Evolutionary conservation across 2,329 filamentous ascomycete genomes (phyloP), one percentile per base, ranked within the genome.

Genomic region (Fusarium vanettenii): DNA sequence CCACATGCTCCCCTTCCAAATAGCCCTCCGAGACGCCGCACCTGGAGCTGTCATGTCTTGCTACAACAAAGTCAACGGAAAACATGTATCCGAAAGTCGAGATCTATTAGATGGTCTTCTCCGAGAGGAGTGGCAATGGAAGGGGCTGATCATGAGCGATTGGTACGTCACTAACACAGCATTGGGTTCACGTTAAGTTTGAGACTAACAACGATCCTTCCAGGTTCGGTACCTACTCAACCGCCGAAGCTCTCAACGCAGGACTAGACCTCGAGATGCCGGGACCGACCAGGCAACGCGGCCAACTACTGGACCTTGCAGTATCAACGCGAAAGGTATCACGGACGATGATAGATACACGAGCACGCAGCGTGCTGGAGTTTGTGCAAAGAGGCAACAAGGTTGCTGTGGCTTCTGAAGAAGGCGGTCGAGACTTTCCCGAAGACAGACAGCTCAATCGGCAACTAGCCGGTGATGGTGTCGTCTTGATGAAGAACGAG

Each of bases 401-500:
- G 14, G 52, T 37, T 1, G n/a, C 11, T 0, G 66, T 65, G 1
- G 29, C 60, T 16, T 10, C 27, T 2, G 48, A 59, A 31, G 66
- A 68, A 33, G 16, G 41, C 10, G 31, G 35, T 1, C 37, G 66
- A 16, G 66, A 64, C 27, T 22, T 35, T 4, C 61, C 55, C 2
- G 55, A 64, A 7, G 60, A 64, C 29, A 31, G 66, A 11, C 14
- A 31, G 1, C 33, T 68, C 4, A 68, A 68, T n/a, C 41, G 60
- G 9, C n/a, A 35, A 3, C 60, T 68, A 0, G 66, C 66, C 7
- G 35, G 27, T 1, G 52, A 66, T 1, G 89, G 89, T 2, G 88
- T 92, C 18, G 90, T 93, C 1, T 85, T 93, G 29, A 83, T 93
- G 64, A 92, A 93, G 82, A 93, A 93, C 72, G 86, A 91, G 31